Base-by-base conservation (phyloP, 2,329 filamentous ascomycete species). In the Mycosphaerella arachidis region DNA sequence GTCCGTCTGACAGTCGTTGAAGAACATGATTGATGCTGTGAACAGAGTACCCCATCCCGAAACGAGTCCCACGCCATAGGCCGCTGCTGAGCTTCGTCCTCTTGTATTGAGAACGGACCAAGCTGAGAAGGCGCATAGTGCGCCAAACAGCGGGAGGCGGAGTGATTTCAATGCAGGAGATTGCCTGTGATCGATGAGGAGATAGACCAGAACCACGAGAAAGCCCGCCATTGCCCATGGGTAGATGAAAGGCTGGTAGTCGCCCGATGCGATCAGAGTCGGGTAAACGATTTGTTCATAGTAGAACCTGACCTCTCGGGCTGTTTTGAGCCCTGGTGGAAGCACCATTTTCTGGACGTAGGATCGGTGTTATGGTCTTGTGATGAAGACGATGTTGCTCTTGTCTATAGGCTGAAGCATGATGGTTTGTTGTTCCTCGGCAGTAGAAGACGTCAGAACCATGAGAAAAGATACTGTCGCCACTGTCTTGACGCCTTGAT, bases 61-160 rank as follows among this genome's bases (percentile, higher is more conserved):
- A 7, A 83, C 71, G 18, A 87, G 64, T 0, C 85, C 85, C 16
- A 84, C 72, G 13, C 81, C 80, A 62, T 85, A 82, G 0, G 82
- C 79, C 63, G 80, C 76, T 1, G 78, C 81, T 24, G 83, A 74
- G 29, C 77, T 75, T 7, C 80, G 72, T n/a, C 78, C 78, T 62
- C 80, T 77, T 48, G 77, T 79, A 48, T 75, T 75, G 10, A 66
- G 60, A 18, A 82, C 75, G 12, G 72, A 72, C 65, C 79, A 80
- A 13, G 72, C 62, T n/a, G 77, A 76, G 54, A 80, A 73, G 4
- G 68, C 73, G 9, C 78, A 65, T 43, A 80, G 73, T 48, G 77
- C 68, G 0, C 71, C 75, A 66, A 81, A 83, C 1, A 79, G 71
- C 1, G 78, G 63, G 51, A 76, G 79, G 7, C 81, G 78, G 20